Evolutionary conservation across 1,284 basidiomycete genomes (phyloP).

Genomic region (Ustilago curta): DNA sequence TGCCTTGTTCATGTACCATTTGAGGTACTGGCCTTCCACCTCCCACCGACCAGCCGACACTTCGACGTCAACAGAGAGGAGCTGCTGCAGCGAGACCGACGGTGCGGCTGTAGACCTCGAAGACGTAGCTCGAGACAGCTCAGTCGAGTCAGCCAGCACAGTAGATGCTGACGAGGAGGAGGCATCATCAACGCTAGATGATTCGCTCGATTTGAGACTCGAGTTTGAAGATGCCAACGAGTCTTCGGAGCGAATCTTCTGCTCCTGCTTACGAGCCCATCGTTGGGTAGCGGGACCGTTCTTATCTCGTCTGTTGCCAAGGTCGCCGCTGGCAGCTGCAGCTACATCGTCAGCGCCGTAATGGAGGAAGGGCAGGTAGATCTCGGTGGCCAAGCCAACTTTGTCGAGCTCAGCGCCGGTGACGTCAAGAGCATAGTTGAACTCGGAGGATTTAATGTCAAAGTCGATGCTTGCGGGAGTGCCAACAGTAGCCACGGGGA

Average conservation of each 20-base stretch:
- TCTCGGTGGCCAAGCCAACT: conserved; percentile 77
- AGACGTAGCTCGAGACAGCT: conserved; percentile 20
- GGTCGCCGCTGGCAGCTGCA: conserved; percentile 47
- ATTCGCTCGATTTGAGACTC: conserved; percentile 12
- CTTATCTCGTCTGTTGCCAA: conserved; percentile 27
- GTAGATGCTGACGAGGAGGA: conserved; percentile 26
- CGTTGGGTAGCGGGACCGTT: conserved; percentile 9
- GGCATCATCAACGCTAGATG: conserved; percentile 22
- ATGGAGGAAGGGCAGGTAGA: conserved; percentile 89
- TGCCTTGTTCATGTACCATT: conserved; percentile 80
- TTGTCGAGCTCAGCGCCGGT: conserved; percentile 30
- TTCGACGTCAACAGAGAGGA: conserved; percentile 69
- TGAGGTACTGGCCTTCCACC: conserved; percentile 77
- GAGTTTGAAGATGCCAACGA: conserved; percentile 21
- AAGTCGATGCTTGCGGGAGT: conserved; percentile 59
- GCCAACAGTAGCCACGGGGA: conserved; percentile 53
- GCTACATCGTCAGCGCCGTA: conserved; percentile 75
- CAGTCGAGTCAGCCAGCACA: conserved; percentile 23
- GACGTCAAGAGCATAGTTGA: conserved; percentile 45
- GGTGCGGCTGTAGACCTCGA: conserved; percentile 8
- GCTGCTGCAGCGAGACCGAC: conserved; percentile 9
- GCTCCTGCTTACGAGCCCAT: conserved; percentile 38
- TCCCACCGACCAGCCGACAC: conserved; percentile 79
- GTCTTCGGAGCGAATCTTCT: conserved; percentile 22
- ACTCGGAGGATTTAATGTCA: conserved; percentile 59